Evolutionary conservation across 1,284 basidiomycete species (phyloP).

Genomic region (Singerocomus rubriflavus): DNA sequence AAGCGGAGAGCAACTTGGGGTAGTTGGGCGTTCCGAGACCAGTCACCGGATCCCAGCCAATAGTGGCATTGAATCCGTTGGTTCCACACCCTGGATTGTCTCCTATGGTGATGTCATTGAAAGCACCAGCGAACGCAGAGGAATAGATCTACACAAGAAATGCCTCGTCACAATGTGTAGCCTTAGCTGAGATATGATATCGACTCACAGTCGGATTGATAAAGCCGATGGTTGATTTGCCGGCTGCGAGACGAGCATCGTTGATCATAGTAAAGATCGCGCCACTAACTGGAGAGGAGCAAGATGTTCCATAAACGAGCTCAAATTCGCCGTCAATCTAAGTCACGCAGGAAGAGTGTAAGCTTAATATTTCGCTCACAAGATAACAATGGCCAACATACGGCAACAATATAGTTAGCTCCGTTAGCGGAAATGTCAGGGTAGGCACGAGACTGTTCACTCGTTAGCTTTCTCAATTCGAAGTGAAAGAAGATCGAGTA

Average conservation of each 20-base stretch:
- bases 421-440: constrained; percentile 44
- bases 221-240: constrained; percentile 40
- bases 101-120: constrained; percentile 44
- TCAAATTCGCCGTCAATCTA: constrained; percentile 36
- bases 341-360: not conserved
- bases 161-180: not conserved
- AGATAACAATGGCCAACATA: constrained; percentile 13
- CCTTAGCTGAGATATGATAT: not conserved
- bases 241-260: constrained; percentile 39
- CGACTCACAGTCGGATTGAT: constrained; percentile 33
- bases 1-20: no score
- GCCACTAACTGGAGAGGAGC: constrained; percentile 38
- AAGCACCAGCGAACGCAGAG: constrained; percentile 11
- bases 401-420: constrained; percentile 42
- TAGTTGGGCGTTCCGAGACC: no score
- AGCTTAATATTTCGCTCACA: not conserved
- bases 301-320: constrained; percentile 37
- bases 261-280: constrained; percentile 46
- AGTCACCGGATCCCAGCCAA: no score
- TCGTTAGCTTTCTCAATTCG: no score
- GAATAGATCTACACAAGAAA: constrained; percentile 22
- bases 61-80: constrained; percentile 30
- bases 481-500: constrained; percentile 27
- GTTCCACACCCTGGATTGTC: constrained; percentile 39
- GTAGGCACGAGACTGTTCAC: constrained; percentile 42